Evolutionary conservation across 768 basidiomycete species (phyloP).

Genomic region (Russula sp.): DNA sequence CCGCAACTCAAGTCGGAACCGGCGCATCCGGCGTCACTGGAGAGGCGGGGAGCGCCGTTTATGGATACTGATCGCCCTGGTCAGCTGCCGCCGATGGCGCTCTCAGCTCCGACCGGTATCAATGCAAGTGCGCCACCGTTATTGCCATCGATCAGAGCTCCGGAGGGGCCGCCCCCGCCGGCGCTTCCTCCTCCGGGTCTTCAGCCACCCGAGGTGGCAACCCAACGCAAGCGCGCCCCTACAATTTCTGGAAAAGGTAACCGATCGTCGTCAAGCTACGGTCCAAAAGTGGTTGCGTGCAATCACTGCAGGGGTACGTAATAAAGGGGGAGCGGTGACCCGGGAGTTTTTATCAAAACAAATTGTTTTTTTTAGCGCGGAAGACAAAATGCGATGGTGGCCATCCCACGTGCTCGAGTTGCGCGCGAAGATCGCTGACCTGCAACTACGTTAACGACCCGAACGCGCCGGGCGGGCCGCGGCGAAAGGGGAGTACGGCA

Average conservation of each 20-base stretch:
- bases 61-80: conserved; percentile 18
- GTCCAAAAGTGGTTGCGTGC: conserved; percentile 83
- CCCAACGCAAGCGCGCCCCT: conserved; percentile 54
- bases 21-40: conserved; percentile 14
- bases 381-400: conserved; percentile 87
- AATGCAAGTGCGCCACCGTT: conserved; percentile 23
- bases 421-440: conserved; percentile 64
- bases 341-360: not conserved
- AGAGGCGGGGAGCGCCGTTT: conserved; percentile 19
- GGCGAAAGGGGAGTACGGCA: conserved; percentile 25
- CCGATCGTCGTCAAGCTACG: conserved; percentile 56
- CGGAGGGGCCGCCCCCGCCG: conserved; percentile 26
- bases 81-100: conserved; percentile 22
- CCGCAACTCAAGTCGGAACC: conserved; percentile 26
- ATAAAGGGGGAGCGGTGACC: not conserved
- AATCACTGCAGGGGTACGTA: conserved; percentile 80
- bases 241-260: conserved; percentile 51
- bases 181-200: conserved; percentile 36
- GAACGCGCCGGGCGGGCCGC: conserved; percentile 21
- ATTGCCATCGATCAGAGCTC: conserved; percentile 25
- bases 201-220: conserved; percentile 19
- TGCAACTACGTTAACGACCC: conserved; percentile 80
- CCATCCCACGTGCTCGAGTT: conserved; percentile 81
- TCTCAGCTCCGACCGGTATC: conserved; percentile 17
- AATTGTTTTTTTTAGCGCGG: conserved; percentile 46